phyloP scores from a whole-genome alignment of 257 asterid species.

The Linaria vulgaris region DNA sequence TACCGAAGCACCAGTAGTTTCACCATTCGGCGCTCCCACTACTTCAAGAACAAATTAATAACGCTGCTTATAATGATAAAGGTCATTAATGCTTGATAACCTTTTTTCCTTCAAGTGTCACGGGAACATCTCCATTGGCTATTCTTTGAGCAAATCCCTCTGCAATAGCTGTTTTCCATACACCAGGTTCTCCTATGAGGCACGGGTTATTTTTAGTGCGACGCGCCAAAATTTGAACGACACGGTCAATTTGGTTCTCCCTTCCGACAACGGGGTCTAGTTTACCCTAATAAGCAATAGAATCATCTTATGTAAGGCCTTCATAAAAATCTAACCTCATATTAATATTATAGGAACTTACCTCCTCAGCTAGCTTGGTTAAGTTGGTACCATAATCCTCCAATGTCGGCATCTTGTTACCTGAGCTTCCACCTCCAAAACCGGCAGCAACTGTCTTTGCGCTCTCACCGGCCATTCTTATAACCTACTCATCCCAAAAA shows the following conservation, averaged over 20 bases:
- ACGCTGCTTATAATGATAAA: conserved; percentile 10
- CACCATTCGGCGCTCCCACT: too few species aligned
- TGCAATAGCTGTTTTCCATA: conserved; percentile 98
- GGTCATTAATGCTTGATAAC: conserved; percentile 33
- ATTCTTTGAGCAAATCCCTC: conserved; percentile 99
- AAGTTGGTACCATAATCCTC: conserved; percentile 81
- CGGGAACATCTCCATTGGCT: conserved; percentile 93
- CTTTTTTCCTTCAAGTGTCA: conserved; percentile 96
- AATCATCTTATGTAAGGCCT: conserved; percentile 19
- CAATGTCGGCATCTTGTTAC: conserved; percentile 72
- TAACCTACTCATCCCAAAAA: conserved; percentile 41
- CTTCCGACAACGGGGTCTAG: conserved; percentile 98
- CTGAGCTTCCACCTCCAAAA: conserved; percentile 77
- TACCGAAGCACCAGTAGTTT: too few species aligned
- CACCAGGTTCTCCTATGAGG: conserved; percentile 99
- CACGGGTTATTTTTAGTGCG: conserved; percentile 97
- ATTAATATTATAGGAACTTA: conserved; percentile 27
- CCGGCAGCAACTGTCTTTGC: conserved; percentile 78
- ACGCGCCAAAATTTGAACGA: conserved; percentile 92
- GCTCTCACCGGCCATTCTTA: conserved; percentile 84
- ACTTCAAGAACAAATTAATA: not conserved
- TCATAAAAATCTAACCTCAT: conserved; percentile 1
- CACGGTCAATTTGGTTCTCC: conserved; percentile 90
- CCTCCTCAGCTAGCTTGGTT: conserved; percentile 92
- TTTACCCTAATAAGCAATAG: conserved; percentile 68